Conservation (phyloP, 2,329 filamentous ascomycete species). For the Polytolypa hystricis region DNA sequence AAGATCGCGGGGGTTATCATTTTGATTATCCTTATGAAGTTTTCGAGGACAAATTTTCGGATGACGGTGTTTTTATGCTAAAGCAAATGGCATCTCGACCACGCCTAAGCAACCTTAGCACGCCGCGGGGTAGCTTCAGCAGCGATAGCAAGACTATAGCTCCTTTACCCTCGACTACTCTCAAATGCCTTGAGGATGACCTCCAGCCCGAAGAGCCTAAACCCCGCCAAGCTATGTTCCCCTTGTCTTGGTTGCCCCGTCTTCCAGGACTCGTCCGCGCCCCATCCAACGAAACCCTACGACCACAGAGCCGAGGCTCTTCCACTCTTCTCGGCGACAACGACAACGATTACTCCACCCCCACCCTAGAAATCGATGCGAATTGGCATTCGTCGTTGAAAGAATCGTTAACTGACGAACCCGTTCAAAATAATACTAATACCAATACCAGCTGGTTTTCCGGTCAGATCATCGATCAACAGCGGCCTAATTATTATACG, state of each 20-base stretch:
- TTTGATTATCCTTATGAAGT: slow-evolving; percentile 7
- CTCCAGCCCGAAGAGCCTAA: slow-evolving; percentile 8
- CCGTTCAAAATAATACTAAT: neutral
- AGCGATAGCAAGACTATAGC: slow-evolving; percentile 75
- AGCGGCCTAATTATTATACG: neutral
- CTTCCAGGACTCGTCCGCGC: slow-evolving; percentile 5
- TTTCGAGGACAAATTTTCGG: slow-evolving; percentile 40
- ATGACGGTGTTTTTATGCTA: slow-evolving; percentile 65
- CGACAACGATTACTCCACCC: slow-evolving; percentile 2
- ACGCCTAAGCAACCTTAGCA: slow-evolving; percentile 42
- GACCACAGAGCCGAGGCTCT: slow-evolving; percentile 3
- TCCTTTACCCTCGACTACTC: slow-evolving; percentile 73
- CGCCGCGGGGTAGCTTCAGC: slow-evolving; percentile 44
- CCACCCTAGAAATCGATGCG: slow-evolving; percentile 4
- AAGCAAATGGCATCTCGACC: slow-evolving; percentile 47
- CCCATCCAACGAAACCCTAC: slow-evolving; percentile 8
- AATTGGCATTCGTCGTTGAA: slow-evolving; percentile 2
- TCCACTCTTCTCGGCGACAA: slow-evolving; percentile 9
- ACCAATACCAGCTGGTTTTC: slow-evolving; percentile 1
- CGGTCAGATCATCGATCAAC: slow-evolving; percentile 19
- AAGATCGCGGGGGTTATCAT: slow-evolving; percentile 23
- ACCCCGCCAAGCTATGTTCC: neutral
- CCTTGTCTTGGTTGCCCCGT: slow-evolving; percentile 4
- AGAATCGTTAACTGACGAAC: neutral
- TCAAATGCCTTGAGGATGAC: slow-evolving; percentile 50